A percentile compares a stretch with the other conserved stretches of the same genome.
Evolutionary conservation across 176 grass and related monocot genomes (phyloP).

Genomic region (Luzula sylvatica): DNA sequence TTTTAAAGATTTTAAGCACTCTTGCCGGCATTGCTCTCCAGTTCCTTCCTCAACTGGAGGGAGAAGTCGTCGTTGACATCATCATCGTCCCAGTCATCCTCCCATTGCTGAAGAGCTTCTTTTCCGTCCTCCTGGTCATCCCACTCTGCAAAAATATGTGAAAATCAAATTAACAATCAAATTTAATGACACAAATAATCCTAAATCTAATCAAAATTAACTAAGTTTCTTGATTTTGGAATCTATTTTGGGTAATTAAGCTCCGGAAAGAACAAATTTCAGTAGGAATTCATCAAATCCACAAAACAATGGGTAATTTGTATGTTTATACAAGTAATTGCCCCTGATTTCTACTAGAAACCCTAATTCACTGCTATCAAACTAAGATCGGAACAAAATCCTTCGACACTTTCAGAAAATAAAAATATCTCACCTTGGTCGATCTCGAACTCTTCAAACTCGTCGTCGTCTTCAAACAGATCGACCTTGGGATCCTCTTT

Average conservation of each 20-base stretch:
- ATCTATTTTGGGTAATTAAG: no score
- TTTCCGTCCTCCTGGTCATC: conserved; percentile 80
- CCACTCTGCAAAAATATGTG: conserved; percentile 40
- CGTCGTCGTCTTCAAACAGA: conserved; percentile 63
- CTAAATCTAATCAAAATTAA: no score
- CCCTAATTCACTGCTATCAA: background rate
- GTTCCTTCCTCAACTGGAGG: conserved; percentile 74
- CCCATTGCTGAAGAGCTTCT: conserved; percentile 75
- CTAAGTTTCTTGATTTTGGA: no score
- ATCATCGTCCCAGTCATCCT: conserved; percentile 84
- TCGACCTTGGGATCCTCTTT: conserved; percentile 43
- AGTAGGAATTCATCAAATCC: no score
- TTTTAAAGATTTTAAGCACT: conserved; percentile 20
- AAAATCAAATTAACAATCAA: no score
- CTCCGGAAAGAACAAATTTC: no score
- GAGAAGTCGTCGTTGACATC: conserved; percentile 84
- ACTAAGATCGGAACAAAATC: conserved; percentile 5
- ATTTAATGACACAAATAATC: no score
- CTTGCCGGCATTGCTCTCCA: conserved; percentile 53
- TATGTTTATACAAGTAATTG: background rate
- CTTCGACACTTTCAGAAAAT: background rate
- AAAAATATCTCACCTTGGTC: conserved; percentile 28
- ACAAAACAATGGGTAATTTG: background rate
- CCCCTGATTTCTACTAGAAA: conserved; percentile 9
- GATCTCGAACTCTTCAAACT: conserved; percentile 69